Evolutionary conservation across 306 rosid genomes (phyloP).

Genomic region (Hippophae gyantsensis): DNA sequence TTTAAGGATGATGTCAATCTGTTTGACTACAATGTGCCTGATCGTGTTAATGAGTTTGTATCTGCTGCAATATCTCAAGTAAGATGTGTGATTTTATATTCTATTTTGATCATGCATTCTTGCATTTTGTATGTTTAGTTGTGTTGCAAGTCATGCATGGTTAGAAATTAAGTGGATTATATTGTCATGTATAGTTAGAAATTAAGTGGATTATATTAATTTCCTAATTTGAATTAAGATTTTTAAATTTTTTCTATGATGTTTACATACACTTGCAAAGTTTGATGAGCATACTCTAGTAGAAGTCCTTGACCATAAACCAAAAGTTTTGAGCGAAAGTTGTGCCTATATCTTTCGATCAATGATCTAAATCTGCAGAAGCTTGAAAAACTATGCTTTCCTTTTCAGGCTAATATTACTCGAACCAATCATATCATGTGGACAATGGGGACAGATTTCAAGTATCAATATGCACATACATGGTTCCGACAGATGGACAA

Average conservation of each 20-base stretch:
- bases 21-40: constrained; percentile 68
- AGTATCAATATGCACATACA: constrained; percentile 73
- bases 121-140: not conserved
- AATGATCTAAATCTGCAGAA: constrained; percentile 28
- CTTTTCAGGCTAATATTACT: constrained; percentile 67
- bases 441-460: constrained; percentile 89
- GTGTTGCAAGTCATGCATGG: not conserved
- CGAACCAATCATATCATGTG: constrained; percentile 84
- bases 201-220: too few species aligned
- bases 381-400: not conserved
- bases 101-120: not conserved
- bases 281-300: too few species aligned
- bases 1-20: constrained; percentile 56
- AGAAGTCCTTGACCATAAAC: too few species aligned
- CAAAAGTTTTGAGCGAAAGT: too few species aligned
- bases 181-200: too few species aligned
- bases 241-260: too few species aligned
- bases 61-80: constrained; percentile 70
- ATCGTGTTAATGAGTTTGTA: constrained; percentile 66
- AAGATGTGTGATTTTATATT: constrained; percentile 16
- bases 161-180: too few species aligned
- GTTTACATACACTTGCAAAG: too few species aligned
- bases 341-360: constrained; percentile 32
- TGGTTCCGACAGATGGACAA: constrained; percentile 97
- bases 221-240: too few species aligned